phyloP scores from a whole-genome alignment of 768 basidiomycete genomes.

The Galerina sulciceps region DNA sequence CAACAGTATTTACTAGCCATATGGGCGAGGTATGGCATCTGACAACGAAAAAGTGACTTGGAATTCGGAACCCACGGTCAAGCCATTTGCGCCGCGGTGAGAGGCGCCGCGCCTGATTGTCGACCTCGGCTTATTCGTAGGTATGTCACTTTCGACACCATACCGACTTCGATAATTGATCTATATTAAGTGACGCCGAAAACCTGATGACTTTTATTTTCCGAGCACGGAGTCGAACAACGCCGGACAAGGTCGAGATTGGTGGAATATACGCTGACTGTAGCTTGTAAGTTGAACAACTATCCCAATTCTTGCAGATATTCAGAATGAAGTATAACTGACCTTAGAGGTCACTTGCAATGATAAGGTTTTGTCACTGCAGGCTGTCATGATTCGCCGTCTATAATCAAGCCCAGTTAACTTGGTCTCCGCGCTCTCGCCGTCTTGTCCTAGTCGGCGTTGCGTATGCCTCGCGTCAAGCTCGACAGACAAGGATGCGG shows the following conservation, averaged over 20 bases:
- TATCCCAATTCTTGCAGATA: too few relatives aligned
- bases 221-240: background rate
- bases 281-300: too few relatives aligned
- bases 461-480: background rate
- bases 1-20: background rate
- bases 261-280: too few relatives aligned
- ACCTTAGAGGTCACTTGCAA: too few relatives aligned
- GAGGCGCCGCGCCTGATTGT: background rate
- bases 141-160: constrained; percentile 1
- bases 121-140: constrained; percentile 1
- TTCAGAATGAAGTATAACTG: too few relatives aligned
- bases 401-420: background rate
- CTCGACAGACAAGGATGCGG: background rate
- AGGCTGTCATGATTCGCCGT: too few relatives aligned
- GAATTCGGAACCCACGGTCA: background rate
- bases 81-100: constrained; percentile 3
- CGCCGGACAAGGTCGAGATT: background rate
- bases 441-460: background rate
- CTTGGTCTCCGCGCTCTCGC: background rate
- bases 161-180: background rate
- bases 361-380: too few relatives aligned
- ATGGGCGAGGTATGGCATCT: background rate
- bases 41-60: background rate
- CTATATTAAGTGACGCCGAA: background rate
- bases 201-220: too few relatives aligned